These are phyloP conservation scores for Backusella circina DNA, from an alignment of 192 early-diverging fungal species.

Conservation along the genomic window DNA sequence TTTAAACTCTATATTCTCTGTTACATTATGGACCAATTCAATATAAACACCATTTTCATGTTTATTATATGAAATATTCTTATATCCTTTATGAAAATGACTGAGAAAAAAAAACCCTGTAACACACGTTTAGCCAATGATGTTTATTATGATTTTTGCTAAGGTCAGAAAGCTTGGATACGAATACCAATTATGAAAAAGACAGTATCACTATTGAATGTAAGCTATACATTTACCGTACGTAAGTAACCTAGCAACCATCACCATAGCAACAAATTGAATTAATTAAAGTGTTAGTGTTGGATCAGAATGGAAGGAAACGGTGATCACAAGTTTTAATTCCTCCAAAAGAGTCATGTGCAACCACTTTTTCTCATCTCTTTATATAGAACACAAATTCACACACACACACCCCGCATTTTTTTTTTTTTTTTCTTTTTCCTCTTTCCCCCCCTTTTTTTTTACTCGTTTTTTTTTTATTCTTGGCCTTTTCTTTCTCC, in stretches of 20 bases:
- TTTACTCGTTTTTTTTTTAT: not conserved
- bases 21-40: not conserved
- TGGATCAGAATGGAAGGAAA: not conserved
- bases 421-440: not conserved
- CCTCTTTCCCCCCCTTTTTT: not conserved
- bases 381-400: not conserved
- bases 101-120: not conserved
- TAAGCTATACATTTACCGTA: not conserved
- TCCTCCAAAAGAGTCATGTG: conserved; percentile 7
- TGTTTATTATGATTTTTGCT: conserved; percentile 3
- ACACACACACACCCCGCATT: conserved; percentile 9
- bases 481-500: not conserved
- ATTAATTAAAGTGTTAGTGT: not conserved
- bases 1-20: not conserved
- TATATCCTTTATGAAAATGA: not conserved
- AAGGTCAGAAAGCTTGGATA: not conserved
- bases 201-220: not conserved
- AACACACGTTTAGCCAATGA: not conserved
- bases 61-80: not conserved
- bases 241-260: not conserved
- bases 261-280: not conserved
- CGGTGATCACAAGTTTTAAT: not conserved
- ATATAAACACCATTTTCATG: not conserved
- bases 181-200: not conserved
- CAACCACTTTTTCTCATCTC: not conserved